These are phyloP conservation scores for Aureobasidium sp. DNA, from an alignment of 2,329 filamentous ascomycete species.

Conservation along the genomic window DNA sequence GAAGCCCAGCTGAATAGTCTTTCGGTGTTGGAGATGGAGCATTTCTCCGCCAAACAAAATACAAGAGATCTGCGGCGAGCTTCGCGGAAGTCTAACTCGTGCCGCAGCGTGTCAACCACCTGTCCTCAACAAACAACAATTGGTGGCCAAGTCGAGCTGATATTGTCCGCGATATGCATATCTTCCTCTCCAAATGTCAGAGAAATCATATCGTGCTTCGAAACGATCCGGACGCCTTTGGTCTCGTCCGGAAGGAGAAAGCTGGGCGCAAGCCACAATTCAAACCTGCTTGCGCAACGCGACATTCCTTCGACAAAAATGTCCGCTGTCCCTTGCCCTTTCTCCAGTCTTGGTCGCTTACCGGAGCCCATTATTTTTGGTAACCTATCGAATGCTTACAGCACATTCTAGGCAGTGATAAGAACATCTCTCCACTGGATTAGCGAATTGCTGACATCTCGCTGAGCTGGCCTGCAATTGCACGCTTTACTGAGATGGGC, in stretches of 20 bases:
- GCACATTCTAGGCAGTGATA: neutral
- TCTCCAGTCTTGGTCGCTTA: neutral
- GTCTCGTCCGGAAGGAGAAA: neutral
- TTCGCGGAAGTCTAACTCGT: slow-evolving; percentile 1
- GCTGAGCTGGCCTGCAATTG: neutral
- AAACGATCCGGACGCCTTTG: neutral
- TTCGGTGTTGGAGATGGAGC: neutral
- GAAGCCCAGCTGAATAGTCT: neutral
- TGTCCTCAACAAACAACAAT: neutral
- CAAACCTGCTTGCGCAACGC: slow-evolving; percentile 3
- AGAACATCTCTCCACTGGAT: neutral
- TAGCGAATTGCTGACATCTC: neutral
- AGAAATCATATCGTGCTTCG: neutral
- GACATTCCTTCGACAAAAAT: slow-evolving; percentile 3
- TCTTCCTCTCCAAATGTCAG: neutral
- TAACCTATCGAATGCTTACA: neutral
- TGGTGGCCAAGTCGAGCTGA: neutral
- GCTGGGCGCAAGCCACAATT: neutral
- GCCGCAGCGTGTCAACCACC: neutral
- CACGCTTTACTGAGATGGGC: neutral
- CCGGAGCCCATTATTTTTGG: neutral
- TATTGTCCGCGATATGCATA: slow-evolving; percentile 2
- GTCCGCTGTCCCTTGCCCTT: neutral
- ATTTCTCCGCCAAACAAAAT: neutral
- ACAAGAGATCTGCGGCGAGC: neutral